Conservation (phyloP, 176 grass and related monocot species). For the Bromus sterilis region DNA sequence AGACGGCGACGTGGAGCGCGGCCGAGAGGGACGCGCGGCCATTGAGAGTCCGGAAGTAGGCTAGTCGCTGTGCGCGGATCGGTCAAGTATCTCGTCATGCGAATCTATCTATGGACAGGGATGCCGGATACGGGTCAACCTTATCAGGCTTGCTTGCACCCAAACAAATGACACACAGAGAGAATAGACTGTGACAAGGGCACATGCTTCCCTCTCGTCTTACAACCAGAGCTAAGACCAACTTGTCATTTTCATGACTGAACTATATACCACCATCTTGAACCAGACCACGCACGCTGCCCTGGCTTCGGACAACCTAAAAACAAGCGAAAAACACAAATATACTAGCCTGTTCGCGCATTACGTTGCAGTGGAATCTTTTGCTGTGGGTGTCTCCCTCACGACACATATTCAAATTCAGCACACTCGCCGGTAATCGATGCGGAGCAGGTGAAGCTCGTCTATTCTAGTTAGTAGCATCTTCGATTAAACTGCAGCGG, state of each 20-base stretch:
- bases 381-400: not conserved
- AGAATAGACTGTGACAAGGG: not conserved
- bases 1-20: not conserved
- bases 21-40: not conserved
- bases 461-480: not conserved
- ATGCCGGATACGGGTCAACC: not conserved
- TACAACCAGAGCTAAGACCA: not conserved
- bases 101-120: not conserved
- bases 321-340: not conserved
- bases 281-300: not conserved
- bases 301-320: not conserved
- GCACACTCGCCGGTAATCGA: not conserved
- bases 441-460: not conserved
- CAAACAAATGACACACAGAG: not conserved
- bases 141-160: not conserved
- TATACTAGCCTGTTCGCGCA: not conserved
- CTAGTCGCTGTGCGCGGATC: not conserved
- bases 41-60: not conserved
- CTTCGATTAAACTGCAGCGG: not conserved
- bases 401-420: slow-evolving; percentile 4
- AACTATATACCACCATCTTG: not conserved
- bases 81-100: not conserved
- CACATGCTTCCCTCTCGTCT: not conserved
- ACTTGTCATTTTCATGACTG: not conserved
- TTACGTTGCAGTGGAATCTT: not conserved